These are phyloP conservation scores for Talaromyces marneffei DNA, from an alignment of 2,329 filamentous ascomycete genomes.

Conservation along the genomic window DNA sequence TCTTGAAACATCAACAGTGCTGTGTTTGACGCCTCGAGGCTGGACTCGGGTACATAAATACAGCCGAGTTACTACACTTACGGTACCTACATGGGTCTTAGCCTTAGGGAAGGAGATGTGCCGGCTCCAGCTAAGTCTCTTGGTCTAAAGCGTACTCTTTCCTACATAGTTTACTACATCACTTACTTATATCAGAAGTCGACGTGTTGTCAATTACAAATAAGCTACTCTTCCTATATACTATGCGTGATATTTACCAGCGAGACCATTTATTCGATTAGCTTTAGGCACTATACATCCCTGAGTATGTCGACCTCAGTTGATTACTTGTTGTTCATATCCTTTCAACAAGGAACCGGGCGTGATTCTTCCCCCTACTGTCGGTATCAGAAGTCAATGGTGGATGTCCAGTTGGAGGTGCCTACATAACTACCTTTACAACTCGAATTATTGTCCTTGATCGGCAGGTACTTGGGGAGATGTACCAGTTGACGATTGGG, in stretches of 20 bases:
- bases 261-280: too few relatives aligned
- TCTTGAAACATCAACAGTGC: neutral
- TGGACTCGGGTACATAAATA: neutral
- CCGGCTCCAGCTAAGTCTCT: neutral
- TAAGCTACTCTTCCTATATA: neutral
- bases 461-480: neutral
- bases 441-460: neutral
- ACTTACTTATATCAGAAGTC: neutral
- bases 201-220: neutral
- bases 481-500: too few relatives aligned
- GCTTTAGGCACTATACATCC: neutral
- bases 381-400: neutral
- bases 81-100: neutral
- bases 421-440: neutral
- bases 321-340: too few relatives aligned
- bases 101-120: neutral
- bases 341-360: too few relatives aligned
- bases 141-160: neutral
- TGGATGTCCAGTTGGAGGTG: too few relatives aligned
- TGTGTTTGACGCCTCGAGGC: neutral
- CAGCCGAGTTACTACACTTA: neutral
- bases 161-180: neutral
- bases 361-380: neutral
- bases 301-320: too few relatives aligned
- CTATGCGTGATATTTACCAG: neutral